Evolutionary conservation across 2,329 filamentous ascomycete species (phyloP), one percentile per base, ranked within the genome.

Genomic region (Penicillium capsulatum): DNA sequence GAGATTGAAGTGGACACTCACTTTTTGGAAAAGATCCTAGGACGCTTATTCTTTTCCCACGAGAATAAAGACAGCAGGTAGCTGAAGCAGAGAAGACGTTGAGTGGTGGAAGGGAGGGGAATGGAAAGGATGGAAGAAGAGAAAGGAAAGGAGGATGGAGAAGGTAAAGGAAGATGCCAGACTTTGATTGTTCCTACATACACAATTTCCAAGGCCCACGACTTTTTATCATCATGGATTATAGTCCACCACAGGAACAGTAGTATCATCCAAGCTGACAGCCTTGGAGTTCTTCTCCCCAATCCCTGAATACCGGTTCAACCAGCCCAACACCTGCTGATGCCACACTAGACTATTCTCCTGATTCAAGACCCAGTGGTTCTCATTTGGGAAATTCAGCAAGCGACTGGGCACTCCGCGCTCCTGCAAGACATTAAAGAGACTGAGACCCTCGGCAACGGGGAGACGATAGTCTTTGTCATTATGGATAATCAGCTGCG

Each of bases 271-370:
- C 31, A 66, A 29, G 27, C 51, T 59, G n/a, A 65, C 52, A 11
- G 61, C 55, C 29, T 56, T 30, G 2, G 57, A 45, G 22, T 63
- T 61, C 24, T 40, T 45, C 33, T 51, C 44, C 20, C 38, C 55
- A 16, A 67, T 41, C 2, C 65, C 66, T 2, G 65, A 63, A 33
- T 77, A 75, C 49, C 67, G 67, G 50, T 80, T 80, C 48, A 83
- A 73, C 80, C 85, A 95, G 28, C 76, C 77, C 11, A 94, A 61
- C 11, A 94, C 88, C 59, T 88, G 84, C 45, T 78, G 77, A 55
- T 95, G 87, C 90, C 90, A 95, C 4, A 91, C 77, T 13, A 94
- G 67, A n/a, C 81, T 84, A 63, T 95, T 95, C 65, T 94, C 89
- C 0, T 82, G 84, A 57, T 92, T 91, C 31, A 90, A 55, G 2